phyloP scores from a whole-genome alignment of 2,329 filamentous ascomycete species.

The Aspergillus udagawae region DNA sequence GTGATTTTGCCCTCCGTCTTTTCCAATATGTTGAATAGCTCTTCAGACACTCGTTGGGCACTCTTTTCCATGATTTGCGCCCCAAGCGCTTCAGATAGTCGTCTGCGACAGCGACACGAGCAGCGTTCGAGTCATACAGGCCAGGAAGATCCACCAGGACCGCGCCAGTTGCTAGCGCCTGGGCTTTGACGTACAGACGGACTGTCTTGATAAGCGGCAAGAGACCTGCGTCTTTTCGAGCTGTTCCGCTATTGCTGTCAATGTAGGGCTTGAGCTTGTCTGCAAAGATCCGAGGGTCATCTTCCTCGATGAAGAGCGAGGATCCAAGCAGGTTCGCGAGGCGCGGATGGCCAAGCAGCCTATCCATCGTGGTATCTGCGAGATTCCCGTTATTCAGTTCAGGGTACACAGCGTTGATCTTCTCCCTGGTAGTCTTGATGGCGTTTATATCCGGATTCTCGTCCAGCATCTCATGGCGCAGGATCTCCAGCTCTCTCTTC shows the following conservation, averaged over 20 bases:
- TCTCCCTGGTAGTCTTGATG: conserved; percentile 42
- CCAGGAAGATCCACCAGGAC: conserved; percentile 58
- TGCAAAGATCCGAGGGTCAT: conserved; percentile 42
- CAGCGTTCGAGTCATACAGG: conserved; percentile 57
- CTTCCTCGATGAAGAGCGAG: conserved; percentile 37
- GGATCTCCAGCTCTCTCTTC: conserved; percentile 47
- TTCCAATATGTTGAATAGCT: background rate
- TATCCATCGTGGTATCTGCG: conserved; percentile 30
- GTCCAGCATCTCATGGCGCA: conserved; percentile 49
- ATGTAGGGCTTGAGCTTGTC: conserved; percentile 48
- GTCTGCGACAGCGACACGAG: conserved; percentile 54
- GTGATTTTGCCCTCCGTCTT: background rate
- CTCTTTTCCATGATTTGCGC: background rate
- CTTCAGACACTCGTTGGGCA: background rate
- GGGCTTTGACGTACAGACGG: conserved; percentile 48
- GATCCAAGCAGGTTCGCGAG: conserved; percentile 47
- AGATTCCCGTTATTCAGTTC: conserved; percentile 41
- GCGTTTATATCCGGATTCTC: conserved; percentile 42
- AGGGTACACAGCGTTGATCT: conserved; percentile 38
- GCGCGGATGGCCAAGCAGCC: conserved; percentile 40
- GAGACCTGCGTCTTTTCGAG: conserved; percentile 35
- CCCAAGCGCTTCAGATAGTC: conserved; percentile 55
- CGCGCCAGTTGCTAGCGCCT: conserved; percentile 51
- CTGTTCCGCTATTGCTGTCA: conserved; percentile 49
- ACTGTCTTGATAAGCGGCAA: conserved; percentile 37